A percentile compares a stretch with the other conserved stretches of the same genome.
Conservation (phyloP, 192 early-diverging fungal species). For the Linnemannia schmuckeri region DNA sequence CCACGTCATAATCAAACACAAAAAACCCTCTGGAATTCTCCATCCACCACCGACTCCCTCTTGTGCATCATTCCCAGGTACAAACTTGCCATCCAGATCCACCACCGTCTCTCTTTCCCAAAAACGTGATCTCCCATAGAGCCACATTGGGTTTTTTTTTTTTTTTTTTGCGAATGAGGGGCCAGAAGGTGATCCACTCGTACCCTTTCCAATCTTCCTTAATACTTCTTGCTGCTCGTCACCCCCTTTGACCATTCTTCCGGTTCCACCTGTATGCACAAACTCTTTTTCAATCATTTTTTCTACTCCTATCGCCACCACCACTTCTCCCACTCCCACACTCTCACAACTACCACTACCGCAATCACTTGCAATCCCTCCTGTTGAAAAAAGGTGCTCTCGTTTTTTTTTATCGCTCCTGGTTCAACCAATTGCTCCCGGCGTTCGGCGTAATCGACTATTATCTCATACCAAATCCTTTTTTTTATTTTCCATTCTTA, state of each 20-base stretch:
- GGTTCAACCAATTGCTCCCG: neutral
- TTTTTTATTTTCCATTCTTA: neutral
- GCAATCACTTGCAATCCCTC: no score
- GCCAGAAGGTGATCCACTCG: neutral
- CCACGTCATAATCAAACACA: neutral
- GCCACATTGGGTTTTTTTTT: neutral
- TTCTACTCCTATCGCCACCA: constrained; percentile 69
- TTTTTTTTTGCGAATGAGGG: neutral
- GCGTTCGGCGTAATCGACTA: neutral
- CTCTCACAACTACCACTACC: no score
- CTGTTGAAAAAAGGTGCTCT: neutral
- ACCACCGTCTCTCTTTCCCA: neutral
- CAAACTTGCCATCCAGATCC: neutral
- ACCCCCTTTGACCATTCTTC: neutral
- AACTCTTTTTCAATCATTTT: constrained; percentile 72
- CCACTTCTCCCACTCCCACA: constrained; percentile 5
- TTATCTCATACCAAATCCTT: neutral
- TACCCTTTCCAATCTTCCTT: neutral
- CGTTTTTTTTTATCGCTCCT: neutral
- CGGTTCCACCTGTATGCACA: neutral
- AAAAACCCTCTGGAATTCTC: neutral
- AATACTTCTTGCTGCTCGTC: neutral
- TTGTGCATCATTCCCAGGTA: neutral
- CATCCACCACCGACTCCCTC: neutral
- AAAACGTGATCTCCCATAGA: neutral